These are phyloP conservation scores for Aspergillus indologenus DNA, from an alignment of 495 filamentous ascomycete species.

Conservation along the genomic window DNA sequence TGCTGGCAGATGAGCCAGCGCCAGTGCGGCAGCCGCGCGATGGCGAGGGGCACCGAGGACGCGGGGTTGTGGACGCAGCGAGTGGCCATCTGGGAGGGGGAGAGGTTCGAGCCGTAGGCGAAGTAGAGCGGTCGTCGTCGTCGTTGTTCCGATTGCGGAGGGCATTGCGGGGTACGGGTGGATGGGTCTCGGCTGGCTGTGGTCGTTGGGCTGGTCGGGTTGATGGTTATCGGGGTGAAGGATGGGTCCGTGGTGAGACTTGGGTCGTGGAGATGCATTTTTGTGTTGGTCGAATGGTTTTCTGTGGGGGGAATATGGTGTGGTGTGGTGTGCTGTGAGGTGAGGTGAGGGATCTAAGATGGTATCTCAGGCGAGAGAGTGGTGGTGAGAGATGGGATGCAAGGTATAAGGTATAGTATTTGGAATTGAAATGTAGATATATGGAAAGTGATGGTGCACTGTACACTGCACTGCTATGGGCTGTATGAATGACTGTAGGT, in stretches of 20 bases:
- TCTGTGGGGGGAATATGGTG: neutral
- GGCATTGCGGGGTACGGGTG: no score
- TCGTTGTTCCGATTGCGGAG: neutral
- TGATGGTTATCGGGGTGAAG: conserved; percentile 12
- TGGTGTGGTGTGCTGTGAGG: neutral
- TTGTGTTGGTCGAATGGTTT: neutral
- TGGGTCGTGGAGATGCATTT: conserved; percentile 15
- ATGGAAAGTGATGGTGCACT: no score
- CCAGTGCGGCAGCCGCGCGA: conserved; percentile 49
- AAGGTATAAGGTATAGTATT: no score
- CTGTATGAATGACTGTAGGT: no score
- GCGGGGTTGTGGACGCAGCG: conserved; percentile 56
- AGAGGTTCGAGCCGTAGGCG: conserved; percentile 73
- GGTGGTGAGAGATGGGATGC: no score
- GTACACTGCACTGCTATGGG: no score
- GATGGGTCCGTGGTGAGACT: neutral
- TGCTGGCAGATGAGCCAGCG: conserved; percentile 64
- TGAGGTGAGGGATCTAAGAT: no score
- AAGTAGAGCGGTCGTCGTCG: conserved; percentile 53
- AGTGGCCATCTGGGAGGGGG: conserved; percentile 58
- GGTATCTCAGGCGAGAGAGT: no score
- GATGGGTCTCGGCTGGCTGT: neutral
- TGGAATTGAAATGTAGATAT: no score
- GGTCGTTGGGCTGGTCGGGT: conserved; percentile 4
- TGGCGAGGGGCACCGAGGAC: conserved; percentile 47